Conservation (phyloP, 129 eudicot species). For the Saussurea involucrata region DNA sequence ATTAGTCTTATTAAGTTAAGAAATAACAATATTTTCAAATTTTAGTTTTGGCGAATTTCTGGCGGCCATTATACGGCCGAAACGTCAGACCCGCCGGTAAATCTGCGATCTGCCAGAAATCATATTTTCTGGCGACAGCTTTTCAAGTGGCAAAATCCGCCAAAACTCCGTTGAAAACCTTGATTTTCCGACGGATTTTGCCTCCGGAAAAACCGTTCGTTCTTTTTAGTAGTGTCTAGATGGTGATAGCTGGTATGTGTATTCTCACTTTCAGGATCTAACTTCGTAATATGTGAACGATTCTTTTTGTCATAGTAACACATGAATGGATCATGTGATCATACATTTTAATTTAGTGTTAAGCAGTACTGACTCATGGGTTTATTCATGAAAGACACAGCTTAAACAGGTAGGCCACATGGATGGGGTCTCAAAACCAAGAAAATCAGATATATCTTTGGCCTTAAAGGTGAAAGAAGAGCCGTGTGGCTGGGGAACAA, state of each 20-base stretch:
- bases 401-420: constrained; percentile 25
- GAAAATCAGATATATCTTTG: constrained; percentile 1
- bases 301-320: not conserved
- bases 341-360: not conserved
- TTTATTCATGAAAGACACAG: not conserved
- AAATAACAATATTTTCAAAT: too few species aligned
- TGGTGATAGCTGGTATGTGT: not conserved
- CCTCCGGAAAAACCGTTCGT: too few species aligned
- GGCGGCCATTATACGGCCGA: too few species aligned
- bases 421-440: constrained; percentile 5
- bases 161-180: too few species aligned
- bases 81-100: too few species aligned
- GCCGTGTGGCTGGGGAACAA: constrained; percentile 11
- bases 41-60: too few species aligned
- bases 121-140: too few species aligned
- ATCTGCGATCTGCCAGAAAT: too few species aligned
- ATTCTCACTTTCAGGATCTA: not conserved
- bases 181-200: too few species aligned
- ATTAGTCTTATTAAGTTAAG: too few species aligned
- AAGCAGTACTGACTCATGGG: not conserved
- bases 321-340: not conserved
- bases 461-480: not conserved
- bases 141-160: too few species aligned
- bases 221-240: too few species aligned
- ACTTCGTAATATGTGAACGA: not conserved